Conservation (phyloP, 768 basidiomycete genomes). For the Naematelia aurantialba region DNA sequence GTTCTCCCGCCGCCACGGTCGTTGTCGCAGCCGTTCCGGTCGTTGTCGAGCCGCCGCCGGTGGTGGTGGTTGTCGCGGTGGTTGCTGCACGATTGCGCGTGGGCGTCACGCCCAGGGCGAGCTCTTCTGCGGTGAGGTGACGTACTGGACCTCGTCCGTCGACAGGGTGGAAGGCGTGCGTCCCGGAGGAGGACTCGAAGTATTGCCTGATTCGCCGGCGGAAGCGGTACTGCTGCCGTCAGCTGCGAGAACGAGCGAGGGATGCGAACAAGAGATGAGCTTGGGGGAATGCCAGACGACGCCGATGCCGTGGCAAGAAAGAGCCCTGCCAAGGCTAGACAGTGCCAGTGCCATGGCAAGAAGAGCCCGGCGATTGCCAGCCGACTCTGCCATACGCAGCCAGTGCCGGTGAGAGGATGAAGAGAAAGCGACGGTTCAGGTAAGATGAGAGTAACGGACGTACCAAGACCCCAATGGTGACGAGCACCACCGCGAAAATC, state of each 20-base stretch:
- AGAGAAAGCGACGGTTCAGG: not conserved
- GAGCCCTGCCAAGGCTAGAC: no score
- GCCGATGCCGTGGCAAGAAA: no score
- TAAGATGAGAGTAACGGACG: constrained; percentile 6
- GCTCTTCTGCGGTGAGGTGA: constrained; percentile 23
- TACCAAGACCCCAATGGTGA: constrained; percentile 16
- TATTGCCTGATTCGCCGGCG: constrained; percentile 5
- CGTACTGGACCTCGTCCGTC: constrained; percentile 1
- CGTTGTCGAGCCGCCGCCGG: constrained; percentile 5
- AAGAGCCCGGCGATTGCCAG: no score
- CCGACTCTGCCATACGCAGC: no score
- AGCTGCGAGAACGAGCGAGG: no score
- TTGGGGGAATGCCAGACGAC: no score
- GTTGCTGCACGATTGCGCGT: not conserved
- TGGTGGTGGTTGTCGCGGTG: not conserved
- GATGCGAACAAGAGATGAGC: no score
- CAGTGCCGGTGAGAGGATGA: no score
- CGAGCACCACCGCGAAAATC: constrained; percentile 7
- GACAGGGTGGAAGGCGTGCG: not conserved
- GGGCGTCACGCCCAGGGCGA: constrained; percentile 13
- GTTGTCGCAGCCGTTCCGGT: not conserved
- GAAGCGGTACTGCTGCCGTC: not conserved
- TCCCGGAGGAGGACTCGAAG: constrained; percentile 1
- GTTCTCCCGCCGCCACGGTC: constrained; percentile 9
- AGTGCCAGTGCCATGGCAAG: no score